phyloP scores from a whole-genome alignment of 305 asterid genomes.

The Fraxinus ornus region DNA sequence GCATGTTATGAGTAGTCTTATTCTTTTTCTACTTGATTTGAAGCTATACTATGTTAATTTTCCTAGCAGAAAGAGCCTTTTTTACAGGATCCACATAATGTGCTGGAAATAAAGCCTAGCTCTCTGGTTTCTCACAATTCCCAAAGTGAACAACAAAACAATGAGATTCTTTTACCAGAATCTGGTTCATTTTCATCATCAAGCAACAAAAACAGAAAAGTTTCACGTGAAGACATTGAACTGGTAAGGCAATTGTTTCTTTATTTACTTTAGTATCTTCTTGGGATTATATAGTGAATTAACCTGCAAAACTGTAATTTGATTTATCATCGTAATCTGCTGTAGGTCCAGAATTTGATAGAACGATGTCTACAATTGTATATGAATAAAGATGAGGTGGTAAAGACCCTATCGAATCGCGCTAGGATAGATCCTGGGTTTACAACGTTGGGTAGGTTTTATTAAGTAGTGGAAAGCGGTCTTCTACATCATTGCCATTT shows the following conservation, averaged over 20 bases:
- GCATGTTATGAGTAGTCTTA: background rate
- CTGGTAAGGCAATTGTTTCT: constrained; percentile 50
- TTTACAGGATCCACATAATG: constrained; percentile 52
- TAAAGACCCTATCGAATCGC: constrained; percentile 83
- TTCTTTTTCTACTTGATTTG: background rate
- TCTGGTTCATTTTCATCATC: constrained; percentile 80
- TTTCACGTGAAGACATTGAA: constrained; percentile 93
- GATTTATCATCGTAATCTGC: background rate
- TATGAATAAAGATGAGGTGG: constrained; percentile 91
- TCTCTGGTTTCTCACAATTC: constrained; percentile 58
- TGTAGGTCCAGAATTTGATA: constrained; percentile 84
- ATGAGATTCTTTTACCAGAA: constrained; percentile 70
- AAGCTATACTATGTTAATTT: background rate
- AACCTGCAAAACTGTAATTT: background rate
- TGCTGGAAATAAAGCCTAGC: constrained; percentile 57
- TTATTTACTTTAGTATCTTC: background rate
- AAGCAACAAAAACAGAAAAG: constrained; percentile 75
- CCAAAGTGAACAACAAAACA: constrained; percentile 55
- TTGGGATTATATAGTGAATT: background rate
- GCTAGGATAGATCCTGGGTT: constrained; percentile 98
- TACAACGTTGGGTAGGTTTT: constrained; percentile 73
- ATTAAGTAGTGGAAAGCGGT: background rate
- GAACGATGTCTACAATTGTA: constrained; percentile 90
- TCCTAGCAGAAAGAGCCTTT: constrained; percentile 8
- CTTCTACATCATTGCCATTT: background rate